A percentile compares a stretch with the other conserved stretches of the same genome.
phyloP scores from a whole-genome alignment of 2,329 filamentous ascomycete species.

The Leptoxyphium fumago region DNA sequence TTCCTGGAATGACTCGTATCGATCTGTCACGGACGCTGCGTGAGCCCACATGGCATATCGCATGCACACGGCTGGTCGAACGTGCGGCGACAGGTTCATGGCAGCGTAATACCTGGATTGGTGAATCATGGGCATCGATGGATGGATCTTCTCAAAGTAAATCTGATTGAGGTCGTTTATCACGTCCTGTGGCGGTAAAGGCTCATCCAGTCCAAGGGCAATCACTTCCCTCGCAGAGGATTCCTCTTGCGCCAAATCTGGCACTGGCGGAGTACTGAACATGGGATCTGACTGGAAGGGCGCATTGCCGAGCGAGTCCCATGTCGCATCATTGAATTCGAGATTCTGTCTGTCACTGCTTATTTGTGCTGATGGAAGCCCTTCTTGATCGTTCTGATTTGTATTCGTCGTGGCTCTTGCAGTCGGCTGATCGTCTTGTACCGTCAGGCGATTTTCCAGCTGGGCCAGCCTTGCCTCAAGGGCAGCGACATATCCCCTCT shows the following conservation, averaged over 20 bases:
- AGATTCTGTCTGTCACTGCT: not conserved
- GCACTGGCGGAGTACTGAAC: not conserved
- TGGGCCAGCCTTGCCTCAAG: constrained; percentile 75
- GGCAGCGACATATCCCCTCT: constrained; percentile 87
- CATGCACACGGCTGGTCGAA: constrained; percentile 73
- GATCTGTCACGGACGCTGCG: constrained; percentile 73
- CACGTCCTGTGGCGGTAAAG: constrained; percentile 61
- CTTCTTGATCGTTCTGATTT: constrained; percentile 1
- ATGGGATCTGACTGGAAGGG: not conserved
- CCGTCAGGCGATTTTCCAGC: constrained; percentile 81
- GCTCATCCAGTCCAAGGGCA: constrained; percentile 65
- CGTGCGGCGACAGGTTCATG: constrained; percentile 75
- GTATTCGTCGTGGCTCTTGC: not conserved
- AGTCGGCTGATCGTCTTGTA: constrained; percentile 33
- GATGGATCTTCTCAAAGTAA: constrained; percentile 83
- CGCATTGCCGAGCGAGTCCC: not conserved
- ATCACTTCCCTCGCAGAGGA: constrained; percentile 73
- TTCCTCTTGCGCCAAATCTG: constrained; percentile 9
- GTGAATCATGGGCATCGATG: constrained; percentile 77
- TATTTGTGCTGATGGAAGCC: not conserved
- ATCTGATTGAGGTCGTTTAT: constrained; percentile 78
- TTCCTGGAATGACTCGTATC: constrained; percentile 63
- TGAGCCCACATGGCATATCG: constrained; percentile 95
- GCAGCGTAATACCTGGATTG: constrained; percentile 73
- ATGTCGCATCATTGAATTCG: not conserved